Conservation (phyloP, 345 rosid species). For the Zanthoxylum bungeanum region DNA sequence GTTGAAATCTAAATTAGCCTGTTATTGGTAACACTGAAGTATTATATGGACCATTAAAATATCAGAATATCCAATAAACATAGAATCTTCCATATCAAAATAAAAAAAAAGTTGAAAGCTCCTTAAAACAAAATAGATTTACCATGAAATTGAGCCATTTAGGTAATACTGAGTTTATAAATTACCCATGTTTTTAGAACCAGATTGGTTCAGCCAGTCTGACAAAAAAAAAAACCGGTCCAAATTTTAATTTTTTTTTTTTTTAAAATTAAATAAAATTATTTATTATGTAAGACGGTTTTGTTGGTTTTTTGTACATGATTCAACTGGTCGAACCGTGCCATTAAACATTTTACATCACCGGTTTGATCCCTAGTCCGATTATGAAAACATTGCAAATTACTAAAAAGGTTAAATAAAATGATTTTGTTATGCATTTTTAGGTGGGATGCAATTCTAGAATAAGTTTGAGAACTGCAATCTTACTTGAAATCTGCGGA, state of each 20-base stretch:
- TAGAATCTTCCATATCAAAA: background rate
- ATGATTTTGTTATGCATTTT: constrained; percentile 1
- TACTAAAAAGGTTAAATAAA: background rate
- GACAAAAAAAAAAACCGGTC: too few species aligned
- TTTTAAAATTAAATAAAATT: too few species aligned
- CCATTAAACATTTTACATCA: too few species aligned
- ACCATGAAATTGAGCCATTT: background rate
- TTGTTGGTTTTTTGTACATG: too few species aligned
- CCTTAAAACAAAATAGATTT: background rate
- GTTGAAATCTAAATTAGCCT: background rate
- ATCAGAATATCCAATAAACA: background rate
- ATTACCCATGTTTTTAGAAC: too few species aligned
- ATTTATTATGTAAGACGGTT: too few species aligned
- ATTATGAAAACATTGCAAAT: too few species aligned
- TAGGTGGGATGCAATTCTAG: background rate
- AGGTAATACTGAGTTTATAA: background rate
- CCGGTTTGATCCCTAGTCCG: too few species aligned
- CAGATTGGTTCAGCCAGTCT: too few species aligned
- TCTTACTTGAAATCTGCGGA: background rate
- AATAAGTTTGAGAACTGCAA: background rate
- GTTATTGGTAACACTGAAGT: background rate
- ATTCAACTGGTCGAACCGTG: too few species aligned
- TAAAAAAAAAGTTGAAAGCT: background rate
- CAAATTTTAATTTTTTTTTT: too few species aligned
- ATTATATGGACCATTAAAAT: background rate